Base-by-base conservation (phyloP, 2,329 filamentous ascomycete species). In the Aureobasidium subglaciale region DNA sequence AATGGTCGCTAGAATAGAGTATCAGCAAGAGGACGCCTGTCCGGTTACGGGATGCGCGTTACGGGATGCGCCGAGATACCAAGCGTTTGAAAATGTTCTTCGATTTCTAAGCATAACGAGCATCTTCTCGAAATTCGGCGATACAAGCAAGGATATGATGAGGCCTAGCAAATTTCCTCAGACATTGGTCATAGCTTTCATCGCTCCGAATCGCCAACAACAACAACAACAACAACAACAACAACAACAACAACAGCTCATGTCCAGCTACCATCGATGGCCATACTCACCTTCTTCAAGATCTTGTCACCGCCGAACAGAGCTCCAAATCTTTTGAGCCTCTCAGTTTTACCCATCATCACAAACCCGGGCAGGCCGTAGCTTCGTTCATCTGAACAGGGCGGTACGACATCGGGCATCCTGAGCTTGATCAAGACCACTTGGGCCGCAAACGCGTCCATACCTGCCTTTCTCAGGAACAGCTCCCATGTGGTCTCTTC, bases 371-470 rank as follows among this genome's bases (percentile, higher is more conserved):
- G 68, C 22, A 87, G 63, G 0, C 78, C 80, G 59, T 68, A 74
- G 7, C 59, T 63, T 56, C 56, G 63, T 56, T 62, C 16, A 27
- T 49, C 46, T 56, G 32, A 13, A n/a, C 34, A 22, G 9, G 25
- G 1, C 7, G 27, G 16, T 24, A 38, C 34, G 5, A 32, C 27
- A 9, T 6, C 25, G 46, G 46, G 56, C 32, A 13, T 57, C 60
- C 75, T 75, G 11, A 83, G 56, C n/a, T 67, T 66, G 1, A 70
- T 71, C 30, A 88, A 69, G 1, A 89, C 73, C 9, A 75, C 73
- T 65, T 90, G 86, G 2, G 87, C 87, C 2, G 86, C 86, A 65
- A 82, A 89, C 0, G 81, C 78, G 67, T 91, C 90, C 65, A 90
- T 67, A 0, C 87, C 87, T 1, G 78, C 77, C 22, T 76, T 73